phyloP scores from a whole-genome alignment of 495 filamentous ascomycete species.

The Penicillium goetzii region DNA sequence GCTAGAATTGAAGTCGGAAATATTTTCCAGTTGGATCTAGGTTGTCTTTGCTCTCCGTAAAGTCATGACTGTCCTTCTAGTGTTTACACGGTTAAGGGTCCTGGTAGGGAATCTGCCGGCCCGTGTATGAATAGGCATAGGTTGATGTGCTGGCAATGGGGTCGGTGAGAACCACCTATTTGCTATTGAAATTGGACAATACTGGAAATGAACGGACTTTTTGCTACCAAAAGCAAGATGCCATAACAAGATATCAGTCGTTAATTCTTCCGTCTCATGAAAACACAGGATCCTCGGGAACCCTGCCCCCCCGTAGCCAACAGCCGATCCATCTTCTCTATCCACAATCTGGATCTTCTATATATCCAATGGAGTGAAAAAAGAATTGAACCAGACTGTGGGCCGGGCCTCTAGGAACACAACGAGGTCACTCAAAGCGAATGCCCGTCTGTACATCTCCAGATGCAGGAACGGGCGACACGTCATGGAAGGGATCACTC shows the following conservation, averaged over 20 bases:
- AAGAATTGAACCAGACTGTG: constrained; percentile 15
- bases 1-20: neutral
- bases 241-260: constrained; percentile 41
- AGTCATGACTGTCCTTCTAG: neutral
- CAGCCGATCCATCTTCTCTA: constrained; percentile 8
- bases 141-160: neutral
- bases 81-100: neutral
- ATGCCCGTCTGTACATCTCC: constrained; percentile 9
- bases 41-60: neutral
- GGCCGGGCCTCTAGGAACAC: constrained; percentile 18
- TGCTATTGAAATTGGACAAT: constrained; percentile 17
- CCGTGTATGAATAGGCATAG: neutral
- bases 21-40: neutral
- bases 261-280: constrained; percentile 36
- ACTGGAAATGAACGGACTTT: constrained; percentile 37
- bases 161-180: constrained; percentile 17
- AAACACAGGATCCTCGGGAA: constrained; percentile 24
- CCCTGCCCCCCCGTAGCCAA: constrained; percentile 24
- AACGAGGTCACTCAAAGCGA: constrained; percentile 26
- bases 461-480: constrained; percentile 14
- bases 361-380: neutral
- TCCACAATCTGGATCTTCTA: neutral
- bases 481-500: constrained; percentile 31
- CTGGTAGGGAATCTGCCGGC: neutral
- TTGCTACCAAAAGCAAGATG: constrained; percentile 39